Base-by-base conservation (phyloP, 768 basidiomycete genomes). In the Ramaria sp. region DNA sequence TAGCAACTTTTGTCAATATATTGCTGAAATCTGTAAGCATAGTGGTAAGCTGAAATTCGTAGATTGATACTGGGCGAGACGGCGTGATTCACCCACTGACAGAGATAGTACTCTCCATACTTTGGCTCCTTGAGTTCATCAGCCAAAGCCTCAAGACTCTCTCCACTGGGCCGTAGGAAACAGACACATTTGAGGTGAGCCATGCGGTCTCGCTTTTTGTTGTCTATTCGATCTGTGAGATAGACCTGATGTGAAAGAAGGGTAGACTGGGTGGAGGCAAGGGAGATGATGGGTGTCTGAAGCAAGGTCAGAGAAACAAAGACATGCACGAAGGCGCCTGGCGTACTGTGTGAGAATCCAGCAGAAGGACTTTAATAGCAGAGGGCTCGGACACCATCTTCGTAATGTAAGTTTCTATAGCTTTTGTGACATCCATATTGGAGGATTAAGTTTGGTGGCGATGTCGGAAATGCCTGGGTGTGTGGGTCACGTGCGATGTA, bases 71-170 rank as follows among this genome's bases (percentile, higher is more conserved):
- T 6, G 38, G 51, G 48, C n/a, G 45, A 48, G 47, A 22, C 47
- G 31, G 37, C 47, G 65, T 71, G 72, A 79, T 75, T 78, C 82
- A 88, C 85, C 78, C 76, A 91, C 95, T 87, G 81, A 98, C 95
- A 99, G 68, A 99, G 42, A 78, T 95, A 98, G 73, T 99, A 99
- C 73, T 93, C 92, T 68, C 93, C 93, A 65, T 98, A 99, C 71
- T 88, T 88, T 10, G 94, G 95, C 65, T 91, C 87, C 38, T 77
- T 78, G 34, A 99, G 75, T 67, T 99, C 96, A 55, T 79, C 74
- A 62, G 86, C 87, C 55, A 97, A 76, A 24, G 86, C 87, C 55
- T 83, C 83, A 37, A 99, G 73, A 66, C 90, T 93, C 31, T 86
- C 82, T 49, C 89, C 84, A 56, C 78, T 86, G 39, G 83, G 84